Percentiles rank a stretch among this genome's conserved stretches.
These are phyloP conservation scores for Agaricus blazei DNA, from an alignment of 768 basidiomycete species.

Conservation along the genomic window DNA sequence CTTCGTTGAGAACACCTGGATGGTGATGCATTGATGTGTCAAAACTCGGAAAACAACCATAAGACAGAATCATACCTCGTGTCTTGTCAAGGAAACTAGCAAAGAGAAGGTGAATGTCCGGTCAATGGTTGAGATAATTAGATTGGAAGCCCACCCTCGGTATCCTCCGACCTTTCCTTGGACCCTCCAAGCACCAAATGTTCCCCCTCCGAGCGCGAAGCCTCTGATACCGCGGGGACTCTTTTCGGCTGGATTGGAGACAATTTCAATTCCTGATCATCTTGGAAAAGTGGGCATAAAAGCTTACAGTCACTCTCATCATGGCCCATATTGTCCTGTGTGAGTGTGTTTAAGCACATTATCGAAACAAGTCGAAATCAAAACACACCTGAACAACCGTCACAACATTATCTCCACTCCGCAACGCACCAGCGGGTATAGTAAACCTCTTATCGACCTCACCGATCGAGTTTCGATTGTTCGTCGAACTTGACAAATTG, in stretches of 20 bases:
- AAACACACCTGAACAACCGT: slow-evolving; percentile 66
- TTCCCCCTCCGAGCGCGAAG: slow-evolving; percentile 60
- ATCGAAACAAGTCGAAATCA: not conserved
- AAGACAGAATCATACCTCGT: slow-evolving; percentile 28
- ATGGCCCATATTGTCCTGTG: slow-evolving; percentile 76
- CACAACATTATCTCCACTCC: slow-evolving; percentile 64
- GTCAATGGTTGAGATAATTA: not conserved
- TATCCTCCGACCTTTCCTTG: slow-evolving; percentile 78
- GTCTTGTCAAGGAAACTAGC: slow-evolving; percentile 71
- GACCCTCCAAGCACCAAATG: slow-evolving; percentile 62
- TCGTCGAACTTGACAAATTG: slow-evolving; percentile 47
- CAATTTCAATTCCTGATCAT: too few relatives aligned
- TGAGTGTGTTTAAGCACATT: not conserved
- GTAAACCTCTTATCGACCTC: slow-evolving; percentile 65
- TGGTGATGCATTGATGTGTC: not conserved
- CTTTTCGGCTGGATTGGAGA: slow-evolving; percentile 37
- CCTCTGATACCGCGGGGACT: slow-evolving; percentile 77
- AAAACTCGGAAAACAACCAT: not conserved
- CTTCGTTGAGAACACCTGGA: slow-evolving; percentile 61
- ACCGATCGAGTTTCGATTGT: slow-evolving; percentile 52
- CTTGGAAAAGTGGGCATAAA: too few relatives aligned
- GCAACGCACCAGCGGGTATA: slow-evolving; percentile 50
- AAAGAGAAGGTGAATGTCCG: not conserved
- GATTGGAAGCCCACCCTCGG: slow-evolving; percentile 35
- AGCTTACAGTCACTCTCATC: slow-evolving; percentile 26